Conservation (phyloP, 352 stramenopile genomes). For the Globisporangium spinosum region DNA sequence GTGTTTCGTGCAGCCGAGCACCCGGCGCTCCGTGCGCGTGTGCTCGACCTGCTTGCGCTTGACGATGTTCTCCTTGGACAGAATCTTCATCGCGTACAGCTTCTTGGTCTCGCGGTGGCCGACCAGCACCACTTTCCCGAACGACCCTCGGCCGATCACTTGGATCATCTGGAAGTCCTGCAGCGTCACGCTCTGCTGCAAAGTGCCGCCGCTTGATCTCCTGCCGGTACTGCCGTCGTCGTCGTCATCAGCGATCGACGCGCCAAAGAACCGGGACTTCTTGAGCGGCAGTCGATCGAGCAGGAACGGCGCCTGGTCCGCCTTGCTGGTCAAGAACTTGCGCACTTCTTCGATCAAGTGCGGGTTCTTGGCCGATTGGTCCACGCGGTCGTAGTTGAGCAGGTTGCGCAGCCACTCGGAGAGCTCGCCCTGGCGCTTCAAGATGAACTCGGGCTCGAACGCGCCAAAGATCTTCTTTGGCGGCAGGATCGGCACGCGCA, state of each 20-base stretch:
- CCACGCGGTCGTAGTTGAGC: constrained; percentile 68
- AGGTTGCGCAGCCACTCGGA: constrained; percentile 64
- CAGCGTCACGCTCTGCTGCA: constrained; percentile 50
- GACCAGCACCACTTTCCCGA: constrained; percentile 89
- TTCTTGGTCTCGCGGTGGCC: constrained; percentile 84
- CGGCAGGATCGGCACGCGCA: constrained; percentile 71
- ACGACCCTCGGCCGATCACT: constrained; percentile 89
- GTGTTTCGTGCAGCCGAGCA: constrained; percentile 79
- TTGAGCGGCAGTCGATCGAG: constrained; percentile 62
- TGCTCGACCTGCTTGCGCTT: constrained; percentile 90
- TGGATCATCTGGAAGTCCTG: constrained; percentile 83
- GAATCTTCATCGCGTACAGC: constrained; percentile 91
- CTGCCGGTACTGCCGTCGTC: constrained; percentile 29
- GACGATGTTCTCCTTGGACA: constrained; percentile 89
- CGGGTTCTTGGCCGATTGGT: constrained; percentile 69
- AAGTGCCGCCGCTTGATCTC: constrained; percentile 17
- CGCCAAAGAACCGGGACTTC: constrained; percentile 65
- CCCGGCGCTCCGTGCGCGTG: constrained; percentile 80
- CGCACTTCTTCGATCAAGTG: constrained; percentile 74
- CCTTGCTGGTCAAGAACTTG: constrained; percentile 78
- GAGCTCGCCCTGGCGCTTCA: constrained; percentile 66
- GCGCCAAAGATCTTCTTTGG: constrained; percentile 84
- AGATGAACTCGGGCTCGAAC: constrained; percentile 79
- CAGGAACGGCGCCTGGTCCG: constrained; percentile 75
- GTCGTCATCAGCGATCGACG: constrained; percentile 51